Base-by-base conservation (phyloP, 257 asterid species). In the Solanum arcanum region DNA sequence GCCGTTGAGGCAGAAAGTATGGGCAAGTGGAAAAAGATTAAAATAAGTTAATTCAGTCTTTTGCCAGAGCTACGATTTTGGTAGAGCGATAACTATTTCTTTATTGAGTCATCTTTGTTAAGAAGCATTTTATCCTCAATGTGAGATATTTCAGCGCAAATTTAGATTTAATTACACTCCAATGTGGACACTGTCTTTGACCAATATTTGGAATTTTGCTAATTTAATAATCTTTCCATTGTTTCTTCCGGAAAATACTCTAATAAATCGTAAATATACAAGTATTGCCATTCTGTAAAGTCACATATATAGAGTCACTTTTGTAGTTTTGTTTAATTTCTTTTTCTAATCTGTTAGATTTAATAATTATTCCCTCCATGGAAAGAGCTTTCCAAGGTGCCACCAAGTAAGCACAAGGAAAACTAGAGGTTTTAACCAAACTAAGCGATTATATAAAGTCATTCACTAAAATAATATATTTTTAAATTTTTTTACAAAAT, bases 91-190 rank as follows among this genome's bases (percentile, higher is more conserved):
- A 13, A 47, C 0, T 20, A 8, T 18, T 59, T 59, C 5, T 20
- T 59, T 5, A 59, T 59, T 0, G 7, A 35, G 1, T 37, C 12
- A 20, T 2, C 12, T 56, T 18, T 56, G 12, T 18, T 18, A 56
- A 8, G 5, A 20, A 20, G 1, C 12, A 20, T 1, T 20, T 56
- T 56, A 56, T 20, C 5, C 20, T 0, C 11, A 7, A 56, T 56
- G 64, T 56, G 12, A 0, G 20, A 7, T 25, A 56, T 56, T 0
- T 20, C 0, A 2, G 1, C 2, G 0, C 25, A 0, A 56, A 20
- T 56, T 0, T n/a, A 20, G 0, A 56, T 56, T 56, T 56, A 18
- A 18, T 2, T 56, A 2, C 3, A 5, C 25, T 56, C 2, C 25
- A 56, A 7, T 8, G 2, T 20, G 12, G 12, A 0, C 20, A 47